These are phyloP conservation scores for Mesotaenium endlicherianum DNA, from an alignment of 139 green algal species.

Conservation along the genomic window DNA sequence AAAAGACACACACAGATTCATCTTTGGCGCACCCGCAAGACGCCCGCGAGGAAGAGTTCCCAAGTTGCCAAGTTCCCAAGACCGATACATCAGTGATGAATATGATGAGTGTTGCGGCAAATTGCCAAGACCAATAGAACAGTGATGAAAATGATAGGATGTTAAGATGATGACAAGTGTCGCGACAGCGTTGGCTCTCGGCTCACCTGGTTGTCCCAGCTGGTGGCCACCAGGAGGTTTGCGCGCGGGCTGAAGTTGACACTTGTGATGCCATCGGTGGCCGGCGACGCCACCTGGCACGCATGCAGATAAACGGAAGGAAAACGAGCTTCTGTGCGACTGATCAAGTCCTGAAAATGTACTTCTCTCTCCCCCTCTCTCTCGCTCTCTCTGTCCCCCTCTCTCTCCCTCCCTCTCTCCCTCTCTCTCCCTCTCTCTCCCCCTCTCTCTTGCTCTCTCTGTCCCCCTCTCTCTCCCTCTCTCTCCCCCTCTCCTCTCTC, in stretches of 20 bases:
- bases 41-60: no score
- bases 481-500: not conserved
- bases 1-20: no score
- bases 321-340: not conserved
- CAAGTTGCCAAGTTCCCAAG: no score
- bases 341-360: slow-evolving; percentile 8
- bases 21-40: no score
- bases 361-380: not conserved
- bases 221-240: slow-evolving; percentile 86
- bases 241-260: slow-evolving; percentile 77
- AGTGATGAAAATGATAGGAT: no score
- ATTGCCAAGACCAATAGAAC: no score
- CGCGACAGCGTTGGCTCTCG: no score
- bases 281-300: slow-evolving; percentile 64
- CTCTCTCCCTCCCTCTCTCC: not conserved
- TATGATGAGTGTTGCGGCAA: no score
- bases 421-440: slow-evolving; percentile 17
- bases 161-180: no score
- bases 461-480: not conserved
- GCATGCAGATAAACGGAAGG: not conserved
- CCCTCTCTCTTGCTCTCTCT: slow-evolving; percentile 1
- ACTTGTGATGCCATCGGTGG: slow-evolving; percentile 78
- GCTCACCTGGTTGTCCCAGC: slow-evolving; percentile 78
- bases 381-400: not conserved
- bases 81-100: no score